Conservation (phyloP, 108 stramenopile species). For the Craspedostauros australis region DNA sequence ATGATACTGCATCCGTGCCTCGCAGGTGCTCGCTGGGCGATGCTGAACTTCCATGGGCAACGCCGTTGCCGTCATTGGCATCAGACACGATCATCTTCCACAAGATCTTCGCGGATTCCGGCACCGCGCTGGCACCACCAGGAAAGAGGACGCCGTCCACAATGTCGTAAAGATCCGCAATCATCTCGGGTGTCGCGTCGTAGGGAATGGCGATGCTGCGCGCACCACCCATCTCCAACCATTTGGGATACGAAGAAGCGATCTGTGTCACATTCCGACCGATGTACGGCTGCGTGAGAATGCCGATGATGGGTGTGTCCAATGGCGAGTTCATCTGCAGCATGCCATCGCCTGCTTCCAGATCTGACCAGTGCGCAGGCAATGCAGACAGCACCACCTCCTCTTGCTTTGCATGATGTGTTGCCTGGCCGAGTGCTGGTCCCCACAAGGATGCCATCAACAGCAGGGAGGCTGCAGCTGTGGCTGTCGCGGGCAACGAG, state of each 20-base stretch:
- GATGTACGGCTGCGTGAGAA: slow-evolving; percentile 19
- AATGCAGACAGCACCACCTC: too few species aligned
- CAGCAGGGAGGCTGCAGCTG: too few species aligned
- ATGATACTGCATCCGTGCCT: too few species aligned
- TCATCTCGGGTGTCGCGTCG: slow-evolving; percentile 34
- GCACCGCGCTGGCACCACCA: slow-evolving; percentile 33
- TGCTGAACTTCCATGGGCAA: slow-evolving; percentile 1
- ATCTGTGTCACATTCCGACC: slow-evolving; percentile 22
- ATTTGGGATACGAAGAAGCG: slow-evolving; percentile 71
- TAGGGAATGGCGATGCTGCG: slow-evolving; percentile 68
- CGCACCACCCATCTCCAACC: slow-evolving; percentile 68
- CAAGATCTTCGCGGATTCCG: slow-evolving; percentile 9
- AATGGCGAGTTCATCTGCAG: too few species aligned
- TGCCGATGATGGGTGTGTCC: slow-evolving; percentile 21
- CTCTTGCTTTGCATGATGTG: too few species aligned
- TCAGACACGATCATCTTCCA: slow-evolving; percentile 9
- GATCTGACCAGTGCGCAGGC: too few species aligned
- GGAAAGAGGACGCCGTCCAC: slow-evolving; percentile 47
- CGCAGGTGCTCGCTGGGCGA: slow-evolving; percentile 5
- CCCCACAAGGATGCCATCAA: too few species aligned
- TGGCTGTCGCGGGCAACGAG: too few species aligned
- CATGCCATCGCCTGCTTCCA: too few species aligned
- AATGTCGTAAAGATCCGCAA: slow-evolving; percentile 42
- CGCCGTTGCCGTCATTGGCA: too few species aligned
- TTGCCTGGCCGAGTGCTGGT: too few species aligned